These are phyloP conservation scores for Golubevia sp. DNA, from an alignment of 1,284 basidiomycete genomes.

Conservation along the genomic window DNA sequence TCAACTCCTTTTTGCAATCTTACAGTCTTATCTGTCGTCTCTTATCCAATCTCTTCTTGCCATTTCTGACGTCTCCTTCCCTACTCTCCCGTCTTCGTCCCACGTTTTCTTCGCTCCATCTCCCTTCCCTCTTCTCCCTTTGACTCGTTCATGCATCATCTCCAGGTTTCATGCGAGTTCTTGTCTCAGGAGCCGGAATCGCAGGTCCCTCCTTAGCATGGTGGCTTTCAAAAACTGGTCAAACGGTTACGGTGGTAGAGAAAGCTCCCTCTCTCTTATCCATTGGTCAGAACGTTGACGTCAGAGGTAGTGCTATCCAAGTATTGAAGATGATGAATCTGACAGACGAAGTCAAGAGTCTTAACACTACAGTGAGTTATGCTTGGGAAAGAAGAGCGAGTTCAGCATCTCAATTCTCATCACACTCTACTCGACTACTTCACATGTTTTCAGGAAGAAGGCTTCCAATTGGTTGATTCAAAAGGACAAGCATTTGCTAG, in stretches of 20 bases:
- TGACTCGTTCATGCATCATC: too few species aligned
- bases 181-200: constrained; percentile 62
- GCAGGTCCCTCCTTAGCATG: constrained; percentile 59
- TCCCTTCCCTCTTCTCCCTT: too few species aligned
- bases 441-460: constrained; percentile 30
- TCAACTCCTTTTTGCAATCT: too few species aligned
- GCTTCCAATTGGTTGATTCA: constrained; percentile 36
- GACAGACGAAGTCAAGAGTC: constrained; percentile 20
- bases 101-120: too few species aligned
- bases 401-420: not conserved
- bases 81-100: too few species aligned
- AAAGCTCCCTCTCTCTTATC: constrained; percentile 33
- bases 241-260: constrained; percentile 59
- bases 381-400: not conserved
- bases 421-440: not conserved
- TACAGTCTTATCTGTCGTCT: too few species aligned
- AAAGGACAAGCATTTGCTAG: constrained; percentile 25
- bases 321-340: constrained; percentile 57
- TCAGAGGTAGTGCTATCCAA: constrained; percentile 40
- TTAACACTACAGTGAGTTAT: constrained; percentile 27
- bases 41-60: too few species aligned
- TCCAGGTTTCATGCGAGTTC: constrained; percentile 20
- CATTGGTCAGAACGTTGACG: constrained; percentile 61
- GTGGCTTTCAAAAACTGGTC: constrained; percentile 42
- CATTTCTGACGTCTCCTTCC: too few species aligned